phyloP scores from a whole-genome alignment of 2,329 filamentous ascomycete genomes.

The Cordyceps cateniannulata region DNA sequence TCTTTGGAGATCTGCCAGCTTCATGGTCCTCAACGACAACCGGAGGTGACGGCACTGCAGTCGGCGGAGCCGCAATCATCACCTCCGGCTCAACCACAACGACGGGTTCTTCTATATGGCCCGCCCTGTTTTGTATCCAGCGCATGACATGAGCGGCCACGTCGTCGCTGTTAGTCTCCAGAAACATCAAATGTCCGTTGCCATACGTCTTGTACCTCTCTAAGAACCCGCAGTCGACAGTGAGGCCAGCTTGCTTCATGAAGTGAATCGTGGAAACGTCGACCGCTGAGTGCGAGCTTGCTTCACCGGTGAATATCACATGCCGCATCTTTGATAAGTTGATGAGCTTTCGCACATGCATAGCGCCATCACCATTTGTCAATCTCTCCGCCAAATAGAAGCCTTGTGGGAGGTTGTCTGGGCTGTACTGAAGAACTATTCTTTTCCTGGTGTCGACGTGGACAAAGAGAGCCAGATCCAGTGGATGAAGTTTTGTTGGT shows the following conservation, averaged over 20 bases:
- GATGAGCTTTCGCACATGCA: slow-evolving; percentile 30
- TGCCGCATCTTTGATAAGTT: slow-evolving; percentile 43
- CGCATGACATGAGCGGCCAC: slow-evolving; percentile 32
- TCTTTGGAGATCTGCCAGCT: not conserved
- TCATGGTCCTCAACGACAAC: not conserved
- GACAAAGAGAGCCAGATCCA: slow-evolving; percentile 5
- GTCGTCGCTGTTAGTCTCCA: slow-evolving; percentile 44
- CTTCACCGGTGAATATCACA: slow-evolving; percentile 43
- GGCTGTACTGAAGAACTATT: not conserved
- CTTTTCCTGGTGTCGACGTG: not conserved
- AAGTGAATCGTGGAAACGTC: slow-evolving; percentile 49
- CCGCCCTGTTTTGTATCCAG: slow-evolving; percentile 27
- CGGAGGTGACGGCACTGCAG: not conserved
- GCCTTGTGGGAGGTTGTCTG: not conserved
- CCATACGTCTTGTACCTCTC: slow-evolving; percentile 38
- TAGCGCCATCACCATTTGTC: not conserved
- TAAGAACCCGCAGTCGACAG: slow-evolving; percentile 37
- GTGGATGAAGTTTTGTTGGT: not conserved
- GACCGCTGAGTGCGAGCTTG: slow-evolving; percentile 46
- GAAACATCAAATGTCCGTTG: slow-evolving; percentile 50
- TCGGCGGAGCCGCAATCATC: not conserved
- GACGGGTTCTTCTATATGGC: not conserved
- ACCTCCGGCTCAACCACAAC: not conserved
- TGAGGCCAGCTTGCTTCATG: slow-evolving; percentile 44
- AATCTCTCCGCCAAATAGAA: not conserved